phyloP scores from a whole-genome alignment of 345 rosid genomes.

The Gossypium turneri region DNA sequence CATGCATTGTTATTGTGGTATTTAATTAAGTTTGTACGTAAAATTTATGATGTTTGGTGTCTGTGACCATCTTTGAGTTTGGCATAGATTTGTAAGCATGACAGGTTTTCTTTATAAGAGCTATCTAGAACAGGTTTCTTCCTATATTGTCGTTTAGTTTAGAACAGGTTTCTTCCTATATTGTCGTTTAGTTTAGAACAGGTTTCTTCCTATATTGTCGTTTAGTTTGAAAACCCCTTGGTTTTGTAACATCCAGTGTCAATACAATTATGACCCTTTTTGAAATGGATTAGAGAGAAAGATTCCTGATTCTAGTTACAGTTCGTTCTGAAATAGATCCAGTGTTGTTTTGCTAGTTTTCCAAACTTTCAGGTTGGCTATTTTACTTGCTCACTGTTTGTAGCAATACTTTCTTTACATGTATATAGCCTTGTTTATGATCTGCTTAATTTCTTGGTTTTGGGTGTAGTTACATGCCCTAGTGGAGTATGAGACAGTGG shows the following conservation, averaged over 20 bases:
- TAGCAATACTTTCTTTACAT: background rate
- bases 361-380: background rate
- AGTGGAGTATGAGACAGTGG: constrained; percentile 76
- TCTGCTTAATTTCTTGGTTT: constrained; percentile 8
- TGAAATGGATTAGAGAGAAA: background rate
- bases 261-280: background rate
- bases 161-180: too few species aligned
- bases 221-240: background rate
- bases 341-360: background rate
- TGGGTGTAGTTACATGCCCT: constrained; percentile 67
- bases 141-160: background rate
- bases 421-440: background rate
- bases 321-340: background rate
- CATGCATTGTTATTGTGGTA: background rate
- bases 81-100: background rate
- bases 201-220: background rate
- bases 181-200: background rate
- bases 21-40: background rate
- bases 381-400: constrained; percentile 1
- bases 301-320: background rate
- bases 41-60: background rate
- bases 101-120: constrained; percentile 2
- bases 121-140: background rate
- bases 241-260: background rate
- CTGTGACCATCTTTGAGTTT: background rate